Conservation (phyloP, 495 filamentous ascomycete genomes). For the Paragyromitra xinjiangensis region DNA sequence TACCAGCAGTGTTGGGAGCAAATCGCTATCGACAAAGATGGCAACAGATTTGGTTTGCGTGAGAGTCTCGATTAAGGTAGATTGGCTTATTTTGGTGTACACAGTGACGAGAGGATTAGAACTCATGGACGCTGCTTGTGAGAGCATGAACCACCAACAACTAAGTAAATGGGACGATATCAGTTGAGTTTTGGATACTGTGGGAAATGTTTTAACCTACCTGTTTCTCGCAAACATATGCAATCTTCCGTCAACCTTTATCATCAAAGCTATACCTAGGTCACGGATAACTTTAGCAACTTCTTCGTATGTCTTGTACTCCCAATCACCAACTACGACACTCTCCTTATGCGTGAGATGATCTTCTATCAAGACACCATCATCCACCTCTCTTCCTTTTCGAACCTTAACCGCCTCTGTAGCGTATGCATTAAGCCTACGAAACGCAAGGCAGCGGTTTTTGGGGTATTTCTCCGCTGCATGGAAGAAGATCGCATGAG, state of each 20-base stretch:
- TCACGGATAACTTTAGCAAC: slow-evolving; percentile 17
- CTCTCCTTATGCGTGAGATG: background rate
- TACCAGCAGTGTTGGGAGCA: slow-evolving; percentile 27
- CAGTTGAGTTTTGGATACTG: background rate
- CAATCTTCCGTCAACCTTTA: slow-evolving; percentile 29
- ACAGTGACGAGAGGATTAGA: slow-evolving; percentile 39
- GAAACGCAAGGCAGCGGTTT: slow-evolving; percentile 42
- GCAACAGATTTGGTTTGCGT: slow-evolving; percentile 33
- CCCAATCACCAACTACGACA: slow-evolving; percentile 42
- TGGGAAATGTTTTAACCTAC: slow-evolving; percentile 7
- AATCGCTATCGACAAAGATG: slow-evolving; percentile 45
- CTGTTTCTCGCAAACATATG: slow-evolving; percentile 52
- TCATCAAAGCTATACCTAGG: slow-evolving; percentile 25
- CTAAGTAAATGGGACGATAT: background rate
- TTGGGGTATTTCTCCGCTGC: slow-evolving; percentile 26
- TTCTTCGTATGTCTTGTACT: slow-evolving; percentile 49
- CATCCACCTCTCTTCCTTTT: background rate
- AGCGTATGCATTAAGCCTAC: slow-evolving; percentile 25
- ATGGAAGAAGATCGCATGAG: slow-evolving; percentile 29
- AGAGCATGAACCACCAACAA: slow-evolving; percentile 50
- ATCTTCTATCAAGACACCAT: slow-evolving; percentile 11
- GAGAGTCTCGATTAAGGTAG: slow-evolving; percentile 36
- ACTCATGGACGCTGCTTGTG: slow-evolving; percentile 38
- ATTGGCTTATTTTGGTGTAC: slow-evolving; percentile 30
- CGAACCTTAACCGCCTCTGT: slow-evolving; percentile 6